These are phyloP conservation scores for Berberis vulgaris DNA, from an alignment of 164 flowering plant genomes.

Conservation along the genomic window DNA sequence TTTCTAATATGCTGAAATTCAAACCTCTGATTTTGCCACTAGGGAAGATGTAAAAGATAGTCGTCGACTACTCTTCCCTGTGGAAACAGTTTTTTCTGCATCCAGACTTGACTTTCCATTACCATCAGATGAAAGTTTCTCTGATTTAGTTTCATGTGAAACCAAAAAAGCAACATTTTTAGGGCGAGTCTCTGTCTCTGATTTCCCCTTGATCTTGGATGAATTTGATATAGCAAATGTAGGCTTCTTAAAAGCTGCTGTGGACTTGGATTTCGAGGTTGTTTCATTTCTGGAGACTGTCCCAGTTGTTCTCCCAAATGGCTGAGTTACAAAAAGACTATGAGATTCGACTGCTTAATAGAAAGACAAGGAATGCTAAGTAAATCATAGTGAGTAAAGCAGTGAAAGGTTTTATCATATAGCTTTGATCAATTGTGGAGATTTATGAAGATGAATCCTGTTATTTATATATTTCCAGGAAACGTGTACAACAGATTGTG, in stretches of 20 bases:
- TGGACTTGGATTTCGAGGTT: slow-evolving; percentile 26
- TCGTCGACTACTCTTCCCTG: slow-evolving; percentile 39
- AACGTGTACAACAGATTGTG: neutral
- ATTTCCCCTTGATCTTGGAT: slow-evolving; percentile 23
- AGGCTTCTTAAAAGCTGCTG: slow-evolving; percentile 15
- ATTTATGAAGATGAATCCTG: neutral
- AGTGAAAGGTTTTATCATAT: neutral
- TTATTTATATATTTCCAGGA: neutral
- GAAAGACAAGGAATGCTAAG: neutral
- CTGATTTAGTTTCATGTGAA: slow-evolving; percentile 19
- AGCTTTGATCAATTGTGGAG: neutral
- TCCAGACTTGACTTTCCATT: slow-evolving; percentile 15
- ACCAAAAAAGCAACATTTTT: slow-evolving; percentile 12
- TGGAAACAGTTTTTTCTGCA: neutral
- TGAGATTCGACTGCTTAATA: neutral
- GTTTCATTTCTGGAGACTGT: slow-evolving; percentile 11
- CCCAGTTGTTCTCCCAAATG: slow-evolving; percentile 18
- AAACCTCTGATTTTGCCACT: slow-evolving; percentile 57
- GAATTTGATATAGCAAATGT: slow-evolving; percentile 18
- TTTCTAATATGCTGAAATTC: neutral
- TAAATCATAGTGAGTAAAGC: neutral
- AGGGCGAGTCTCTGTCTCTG: slow-evolving; percentile 9
- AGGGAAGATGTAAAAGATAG: slow-evolving; percentile 63
- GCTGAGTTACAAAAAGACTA: slow-evolving; percentile 18
- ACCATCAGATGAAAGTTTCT: slow-evolving; percentile 20